Evolutionary conservation across 176 grass and related monocot genomes (phyloP), one percentile per base, ranked within the genome.

Genomic region (Pontederia paniculata): DNA sequence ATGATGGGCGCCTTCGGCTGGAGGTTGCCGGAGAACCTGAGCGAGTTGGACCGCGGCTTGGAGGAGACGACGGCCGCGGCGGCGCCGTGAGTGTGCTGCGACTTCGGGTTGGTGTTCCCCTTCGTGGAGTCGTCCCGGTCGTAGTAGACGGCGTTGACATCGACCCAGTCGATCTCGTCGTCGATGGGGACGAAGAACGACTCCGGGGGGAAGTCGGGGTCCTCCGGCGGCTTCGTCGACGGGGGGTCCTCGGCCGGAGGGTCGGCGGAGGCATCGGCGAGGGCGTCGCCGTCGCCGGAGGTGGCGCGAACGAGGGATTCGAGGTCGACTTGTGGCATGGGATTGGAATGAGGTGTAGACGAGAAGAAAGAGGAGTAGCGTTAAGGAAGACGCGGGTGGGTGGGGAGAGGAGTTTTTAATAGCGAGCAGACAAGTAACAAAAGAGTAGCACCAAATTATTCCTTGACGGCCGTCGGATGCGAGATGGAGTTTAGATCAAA

Each of bases 61-160:
- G 3, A 18, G 18, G 15, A 25, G 67, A 21, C 2, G 50, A 16
- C 11, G 72, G 0, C 44, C 1, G 44, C 21, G 64, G 16, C 19
- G 48, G 3, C 43, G 50, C 50, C 21, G 70, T 65, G 79, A 69
- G 61, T 83, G 68, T 44, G 54, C 59, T 81, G n/a, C 61, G 71
- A 84, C 74, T 97, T 97, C 3, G 91, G 91, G 48, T 97, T 97
- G 44, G 91, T 97, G 83, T 77, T 90, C 57, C 82, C 91, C 75
- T 82, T 98, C 43, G 85, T 76, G 0, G 93, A 98, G 22, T 88
- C 77, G 11, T 98, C 83, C 17, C 86, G 86, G 53, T 84, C 83
- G 68, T 87, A 97, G 57, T 46, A 19, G 10, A 88, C 77, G 68
- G 57, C 54, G 69, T n/a, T 56, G 48, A 78, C 62, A 54, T 60